Conservation (phyloP, 306 rosid genomes). For the Dryas octopetala region DNA sequence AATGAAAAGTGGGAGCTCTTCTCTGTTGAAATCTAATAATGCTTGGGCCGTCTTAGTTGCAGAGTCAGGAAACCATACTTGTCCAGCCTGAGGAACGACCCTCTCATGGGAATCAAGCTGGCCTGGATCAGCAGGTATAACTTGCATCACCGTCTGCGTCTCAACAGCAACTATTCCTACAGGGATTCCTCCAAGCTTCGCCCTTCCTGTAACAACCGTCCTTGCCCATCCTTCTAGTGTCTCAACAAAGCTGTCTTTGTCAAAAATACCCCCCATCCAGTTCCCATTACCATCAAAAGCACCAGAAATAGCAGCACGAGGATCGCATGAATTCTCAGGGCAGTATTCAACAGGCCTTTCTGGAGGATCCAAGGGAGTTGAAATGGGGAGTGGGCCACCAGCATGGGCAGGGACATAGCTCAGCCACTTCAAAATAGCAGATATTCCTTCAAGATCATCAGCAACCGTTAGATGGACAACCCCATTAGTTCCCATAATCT, state of each 20-base stretch:
- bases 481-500: slow-evolving; percentile 98
- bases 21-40: slow-evolving; percentile 86
- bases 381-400: slow-evolving; percentile 86
- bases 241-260: slow-evolving; percentile 95
- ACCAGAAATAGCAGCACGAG: slow-evolving; percentile 91
- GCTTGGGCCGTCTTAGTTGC: slow-evolving; percentile 96
- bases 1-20: slow-evolving; percentile 94
- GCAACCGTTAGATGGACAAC: slow-evolving; percentile 97
- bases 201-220: slow-evolving; percentile 96
- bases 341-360: slow-evolving; percentile 79
- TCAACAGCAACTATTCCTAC: slow-evolving; percentile 94
- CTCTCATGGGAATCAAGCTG: slow-evolving; percentile 97
- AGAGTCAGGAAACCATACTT: slow-evolving; percentile 99
- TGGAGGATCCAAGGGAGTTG: slow-evolving; percentile 80
- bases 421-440: slow-evolving; percentile 94
- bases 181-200: slow-evolving; percentile 99
- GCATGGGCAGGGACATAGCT: slow-evolving; percentile 83
- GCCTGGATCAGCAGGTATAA: slow-evolving; percentile 99
- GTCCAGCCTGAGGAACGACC: slow-evolving; percentile 99
- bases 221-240: slow-evolving; percentile 99
- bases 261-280: slow-evolving; percentile 96
- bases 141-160: slow-evolving; percentile 97
- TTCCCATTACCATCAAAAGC: slow-evolving; percentile 56
- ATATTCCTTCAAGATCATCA: slow-evolving; percentile 93
- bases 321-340: slow-evolving; percentile 93